phyloP scores from a whole-genome alignment of 495 filamentous ascomycete species.

The Cercophora newfieldiana region DNA sequence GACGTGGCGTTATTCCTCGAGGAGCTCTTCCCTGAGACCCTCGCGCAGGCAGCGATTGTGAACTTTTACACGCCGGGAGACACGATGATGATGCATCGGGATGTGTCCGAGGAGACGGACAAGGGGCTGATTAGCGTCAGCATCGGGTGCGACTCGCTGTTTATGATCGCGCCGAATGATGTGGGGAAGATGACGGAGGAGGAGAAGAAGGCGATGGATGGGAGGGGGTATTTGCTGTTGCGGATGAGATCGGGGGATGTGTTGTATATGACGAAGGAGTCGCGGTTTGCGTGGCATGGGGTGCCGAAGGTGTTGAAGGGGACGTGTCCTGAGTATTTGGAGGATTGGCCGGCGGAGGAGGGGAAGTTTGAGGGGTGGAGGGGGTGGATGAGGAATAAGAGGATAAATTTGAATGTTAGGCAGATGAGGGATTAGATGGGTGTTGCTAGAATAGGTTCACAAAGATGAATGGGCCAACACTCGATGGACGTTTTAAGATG shows the following conservation, averaged over 20 bases:
- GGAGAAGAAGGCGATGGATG: conserved; percentile 22
- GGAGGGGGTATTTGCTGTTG: conserved; percentile 56
- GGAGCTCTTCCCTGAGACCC: conserved; percentile 67
- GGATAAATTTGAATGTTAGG: conserved; percentile 87
- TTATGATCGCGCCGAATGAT: conserved; percentile 59
- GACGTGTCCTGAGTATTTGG: conserved; percentile 74
- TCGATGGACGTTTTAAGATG: neutral
- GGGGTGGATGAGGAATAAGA: conserved; percentile 81
- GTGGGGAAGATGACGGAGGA: conserved; percentile 39
- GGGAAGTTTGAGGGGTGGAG: conserved; percentile 63
- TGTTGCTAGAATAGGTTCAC: neutral
- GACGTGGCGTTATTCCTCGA: conserved; percentile 68
- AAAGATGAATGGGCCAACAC: neutral
- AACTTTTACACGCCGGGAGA: conserved; percentile 89
- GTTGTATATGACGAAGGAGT: conserved; percentile 75
- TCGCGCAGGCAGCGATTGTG: conserved; percentile 83
- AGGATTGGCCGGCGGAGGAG: conserved; percentile 68
- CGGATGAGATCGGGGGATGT: conserved; percentile 77
- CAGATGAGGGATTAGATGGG: conserved; percentile 71
- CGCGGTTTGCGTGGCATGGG: conserved; percentile 89
- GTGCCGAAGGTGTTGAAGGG: conserved; percentile 77
- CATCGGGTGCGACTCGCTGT: conserved; percentile 84
- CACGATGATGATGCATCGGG: conserved; percentile 82
- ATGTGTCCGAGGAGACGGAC: conserved; percentile 80
- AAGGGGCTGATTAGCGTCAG: conserved; percentile 78